Conservation (phyloP, 352 stramenopile species). For the Globisporangium mamillatum region DNA sequence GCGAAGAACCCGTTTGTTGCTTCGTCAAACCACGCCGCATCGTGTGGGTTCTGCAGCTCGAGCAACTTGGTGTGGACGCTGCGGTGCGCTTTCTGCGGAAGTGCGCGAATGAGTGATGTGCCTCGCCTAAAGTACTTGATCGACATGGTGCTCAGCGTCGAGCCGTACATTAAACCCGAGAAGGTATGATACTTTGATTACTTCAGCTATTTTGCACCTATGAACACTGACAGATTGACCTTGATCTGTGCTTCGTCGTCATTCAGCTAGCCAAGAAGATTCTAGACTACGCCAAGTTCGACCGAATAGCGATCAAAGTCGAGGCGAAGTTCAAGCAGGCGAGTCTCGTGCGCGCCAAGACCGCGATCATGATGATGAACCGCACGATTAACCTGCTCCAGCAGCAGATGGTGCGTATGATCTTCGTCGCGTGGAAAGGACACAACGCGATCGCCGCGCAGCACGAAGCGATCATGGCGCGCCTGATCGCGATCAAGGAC, state of each 20-base stretch:
- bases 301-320: conserved; percentile 67
- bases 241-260: background rate
- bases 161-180: conserved; percentile 53
- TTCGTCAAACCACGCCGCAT: conserved; percentile 22
- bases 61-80: conserved; percentile 69
- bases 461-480: conserved; percentile 54
- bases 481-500: conserved; percentile 67
- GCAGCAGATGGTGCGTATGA: conserved; percentile 70
- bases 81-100: conserved; percentile 70
- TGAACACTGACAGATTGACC: background rate
- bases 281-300: conserved; percentile 78
- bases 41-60: conserved; percentile 70
- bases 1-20: conserved; percentile 35
- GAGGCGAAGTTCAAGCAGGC: conserved; percentile 78
- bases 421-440: conserved; percentile 74
- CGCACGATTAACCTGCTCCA: conserved; percentile 51
- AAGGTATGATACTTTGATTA: conserved; percentile 28
- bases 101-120: conserved; percentile 63
- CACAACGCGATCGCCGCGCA: conserved; percentile 42
- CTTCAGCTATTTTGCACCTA: background rate
- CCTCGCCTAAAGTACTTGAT: conserved; percentile 75
- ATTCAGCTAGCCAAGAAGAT: conserved; percentile 62
- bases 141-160: conserved; percentile 73
- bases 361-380: conserved; percentile 84
- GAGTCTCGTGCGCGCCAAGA: conserved; percentile 67